Base-by-base conservation (phyloP, 805 yeast species). In the Candida quercuum region DNA sequence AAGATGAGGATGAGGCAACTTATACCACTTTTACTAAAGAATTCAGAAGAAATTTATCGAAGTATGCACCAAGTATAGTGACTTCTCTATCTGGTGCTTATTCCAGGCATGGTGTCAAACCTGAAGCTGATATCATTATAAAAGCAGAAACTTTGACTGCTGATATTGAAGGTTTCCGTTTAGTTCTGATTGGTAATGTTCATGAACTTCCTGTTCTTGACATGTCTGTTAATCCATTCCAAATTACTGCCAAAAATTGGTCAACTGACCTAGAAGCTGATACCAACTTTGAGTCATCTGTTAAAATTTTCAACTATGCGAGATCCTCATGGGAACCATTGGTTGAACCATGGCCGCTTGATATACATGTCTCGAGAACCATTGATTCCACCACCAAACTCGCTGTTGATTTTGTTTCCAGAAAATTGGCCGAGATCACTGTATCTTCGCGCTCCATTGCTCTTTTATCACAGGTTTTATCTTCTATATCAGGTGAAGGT, bases 261-360 rank as follows among this genome's bases (percentile, higher is more conserved):
- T 82, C 95, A 0, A 78, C 89, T 1, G 89, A 85, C 42, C 59
- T 89, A 38, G 80, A 78, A 48, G 84, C 86, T 1, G 78, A 77
- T 39, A 68, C 82, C 0, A 72, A 74, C 19, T 59, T 88, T 25
- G 84, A 77, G 42, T 70, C 87, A 1, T 74, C 66, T 42, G 72
- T 84, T 9, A 88, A 86, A 57, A 76, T 86, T 16, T 89, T 84
- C 67, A 88, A 88, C 57, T 89, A 89, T 57, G 76, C 96, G 0
- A 77, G 84, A 43, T 88, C 96, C 3, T 74, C 87, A 0, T 89
- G 99, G 98, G 98, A 93, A 52, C 97, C 99, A 0, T 64, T 93
- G 32, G 58, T 93, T 35, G 99, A 93, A 52, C 81, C 91, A 0
- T 84, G 95, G 85, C 81, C 86, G 6, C 66, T 91, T 35, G 78